These are phyloP conservation scores for Tuber microsphaerosporum DNA, from an alignment of 495 filamentous ascomycete species.

Conservation along the genomic window DNA sequence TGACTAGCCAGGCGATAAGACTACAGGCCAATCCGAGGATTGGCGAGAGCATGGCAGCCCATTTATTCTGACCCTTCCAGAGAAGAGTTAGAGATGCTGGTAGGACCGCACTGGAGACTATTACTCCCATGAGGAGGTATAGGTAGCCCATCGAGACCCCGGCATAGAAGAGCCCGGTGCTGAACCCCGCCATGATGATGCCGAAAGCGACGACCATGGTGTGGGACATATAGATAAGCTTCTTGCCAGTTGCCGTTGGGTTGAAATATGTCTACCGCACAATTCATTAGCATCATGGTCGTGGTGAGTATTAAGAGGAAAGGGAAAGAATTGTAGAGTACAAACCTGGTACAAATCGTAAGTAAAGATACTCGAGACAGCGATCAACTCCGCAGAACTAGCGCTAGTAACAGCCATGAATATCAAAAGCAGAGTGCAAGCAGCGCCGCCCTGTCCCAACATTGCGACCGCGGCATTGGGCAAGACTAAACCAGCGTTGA, in stretches of 20 bases:
- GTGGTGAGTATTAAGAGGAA: neutral
- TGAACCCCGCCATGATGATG: conserved; percentile 76
- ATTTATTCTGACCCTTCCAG: conserved; percentile 78
- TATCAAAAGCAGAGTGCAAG: conserved; percentile 72
- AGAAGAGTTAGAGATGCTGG: conserved; percentile 73
- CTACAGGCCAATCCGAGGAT: conserved; percentile 68
- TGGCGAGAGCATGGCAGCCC: conserved; percentile 67
- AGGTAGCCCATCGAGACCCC: conserved; percentile 56
- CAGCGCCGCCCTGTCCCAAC: conserved; percentile 79
- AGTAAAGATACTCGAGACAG: conserved; percentile 85
- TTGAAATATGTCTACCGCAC: conserved; percentile 52
- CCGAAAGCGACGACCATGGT: conserved; percentile 67
- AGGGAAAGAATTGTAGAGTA: conserved; percentile 41
- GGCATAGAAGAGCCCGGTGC: conserved; percentile 67
- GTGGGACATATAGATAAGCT: conserved; percentile 81
- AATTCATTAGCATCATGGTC: neutral
- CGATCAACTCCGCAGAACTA: conserved; percentile 82
- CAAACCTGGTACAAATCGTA: conserved; percentile 76
- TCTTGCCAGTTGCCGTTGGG: conserved; percentile 60
- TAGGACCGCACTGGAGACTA: conserved; percentile 78
- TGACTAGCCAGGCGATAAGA: conserved; percentile 85
- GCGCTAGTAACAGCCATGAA: conserved; percentile 97
- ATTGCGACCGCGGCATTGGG: conserved; percentile 86
- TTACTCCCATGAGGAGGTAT: conserved; percentile 86
- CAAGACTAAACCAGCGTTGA: conserved; percentile 78